Conservation (phyloP, 441 rosid genomes). For the Hura crepitans region DNA sequence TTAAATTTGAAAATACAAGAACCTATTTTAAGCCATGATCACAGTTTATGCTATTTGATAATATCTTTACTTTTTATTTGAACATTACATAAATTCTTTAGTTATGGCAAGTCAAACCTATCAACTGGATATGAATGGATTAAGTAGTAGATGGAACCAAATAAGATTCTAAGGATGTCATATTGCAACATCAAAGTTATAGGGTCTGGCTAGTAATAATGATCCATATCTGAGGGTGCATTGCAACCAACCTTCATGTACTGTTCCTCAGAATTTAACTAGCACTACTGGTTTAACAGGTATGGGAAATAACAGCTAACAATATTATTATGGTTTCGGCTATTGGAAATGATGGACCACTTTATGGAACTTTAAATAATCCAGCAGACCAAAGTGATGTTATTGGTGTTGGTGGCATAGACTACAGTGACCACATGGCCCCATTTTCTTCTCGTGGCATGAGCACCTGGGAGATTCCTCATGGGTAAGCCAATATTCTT, state of each 20-base stretch:
- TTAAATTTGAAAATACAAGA: neutral
- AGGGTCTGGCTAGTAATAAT: neutral
- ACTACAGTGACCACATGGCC: conserved; percentile 92
- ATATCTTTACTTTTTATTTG: neutral
- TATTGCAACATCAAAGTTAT: too few species aligned
- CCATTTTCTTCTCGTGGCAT: conserved; percentile 98
- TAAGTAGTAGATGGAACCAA: neutral
- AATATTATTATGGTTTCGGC: conserved; percentile 99
- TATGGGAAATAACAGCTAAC: conserved; percentile 98
- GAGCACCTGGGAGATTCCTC: conserved; percentile 99
- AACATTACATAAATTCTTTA: neutral
- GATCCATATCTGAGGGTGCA: neutral
- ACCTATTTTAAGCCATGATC: neutral
- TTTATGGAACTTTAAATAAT: conserved; percentile 96
- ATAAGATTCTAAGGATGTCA: too few species aligned
- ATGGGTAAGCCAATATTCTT: conserved; percentile 51
- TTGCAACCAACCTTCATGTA: neutral
- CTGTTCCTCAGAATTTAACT: neutral
- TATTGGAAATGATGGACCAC: conserved; percentile 99
- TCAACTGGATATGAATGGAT: too few species aligned
- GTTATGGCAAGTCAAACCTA: too few species aligned
- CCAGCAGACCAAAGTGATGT: conserved; percentile 99
- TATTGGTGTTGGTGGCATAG: conserved; percentile 98
- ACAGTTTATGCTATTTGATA: neutral
- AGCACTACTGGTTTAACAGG: conserved; percentile 45